A percentile compares a stretch with the other conserved stretches of the same genome.
Evolutionary conservation across 106 monocot genomes (phyloP).

Genomic region (Platanthera zijinensis): DNA sequence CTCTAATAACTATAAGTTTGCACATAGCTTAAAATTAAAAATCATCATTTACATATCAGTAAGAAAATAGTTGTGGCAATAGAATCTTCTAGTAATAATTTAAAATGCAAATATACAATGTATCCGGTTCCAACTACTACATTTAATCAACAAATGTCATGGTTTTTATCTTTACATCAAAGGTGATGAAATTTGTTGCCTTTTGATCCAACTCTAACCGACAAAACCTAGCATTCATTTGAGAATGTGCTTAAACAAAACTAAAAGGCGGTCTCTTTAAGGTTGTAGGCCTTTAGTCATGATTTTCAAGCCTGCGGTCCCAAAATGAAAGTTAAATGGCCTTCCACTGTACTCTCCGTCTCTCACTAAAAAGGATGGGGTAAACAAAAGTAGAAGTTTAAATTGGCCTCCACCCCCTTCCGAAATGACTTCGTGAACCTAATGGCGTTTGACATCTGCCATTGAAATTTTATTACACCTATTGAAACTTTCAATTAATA

Average conservation of each 20-base stretch:
- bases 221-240: not conserved
- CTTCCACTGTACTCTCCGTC: no score
- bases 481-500: not conserved
- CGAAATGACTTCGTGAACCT: not conserved
- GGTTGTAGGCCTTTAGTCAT: not conserved
- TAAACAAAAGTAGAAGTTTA: not conserved
- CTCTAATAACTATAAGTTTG: not conserved
- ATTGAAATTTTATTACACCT: not conserved
- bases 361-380: no score
- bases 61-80: not conserved
- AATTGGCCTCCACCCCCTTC: not conserved
- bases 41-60: not conserved
- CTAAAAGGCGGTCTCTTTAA: not conserved
- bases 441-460: not conserved
- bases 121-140: not conserved
- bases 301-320: not conserved
- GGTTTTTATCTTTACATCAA: not conserved
- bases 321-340: no score
- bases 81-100: not conserved
- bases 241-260: not conserved
- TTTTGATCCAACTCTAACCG: not conserved
- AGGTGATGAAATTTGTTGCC: not conserved
- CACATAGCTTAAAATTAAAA: not conserved
- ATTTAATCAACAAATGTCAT: not conserved
- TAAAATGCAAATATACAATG: not conserved